Evolutionary conservation across 208 protist species (phyloP).

Genomic region (Crithidia bombi): DNA sequence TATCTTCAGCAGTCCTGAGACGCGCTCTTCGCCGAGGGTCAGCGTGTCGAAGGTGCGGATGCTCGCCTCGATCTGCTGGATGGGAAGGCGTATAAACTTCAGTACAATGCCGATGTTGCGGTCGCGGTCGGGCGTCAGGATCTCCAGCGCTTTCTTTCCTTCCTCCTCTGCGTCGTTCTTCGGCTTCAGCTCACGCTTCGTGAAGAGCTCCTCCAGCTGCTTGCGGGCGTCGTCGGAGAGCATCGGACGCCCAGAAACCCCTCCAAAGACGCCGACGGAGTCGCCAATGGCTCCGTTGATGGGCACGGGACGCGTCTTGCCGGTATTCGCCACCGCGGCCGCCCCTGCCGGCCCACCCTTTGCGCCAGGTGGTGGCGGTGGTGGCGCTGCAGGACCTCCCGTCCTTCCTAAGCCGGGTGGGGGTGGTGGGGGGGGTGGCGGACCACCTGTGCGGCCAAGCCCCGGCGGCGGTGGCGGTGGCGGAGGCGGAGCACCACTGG

Average conservation of each 20-base stretch:
- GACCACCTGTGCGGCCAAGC: neutral
- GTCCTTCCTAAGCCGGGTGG: neutral
- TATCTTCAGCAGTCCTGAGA: conserved; percentile 62
- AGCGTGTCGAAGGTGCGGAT: conserved; percentile 78
- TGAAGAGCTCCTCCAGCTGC: conserved; percentile 33
- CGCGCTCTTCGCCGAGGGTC: conserved; percentile 71
- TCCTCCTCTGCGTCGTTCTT: conserved; percentile 28
- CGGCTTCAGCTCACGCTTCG: conserved; percentile 28
- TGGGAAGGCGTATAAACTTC: conserved; percentile 72
- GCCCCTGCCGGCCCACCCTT: conserved; percentile 30
- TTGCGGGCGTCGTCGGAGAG: conserved; percentile 20
- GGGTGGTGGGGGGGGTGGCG: conserved; percentile 1
- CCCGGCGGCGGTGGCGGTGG: conserved; percentile 4
- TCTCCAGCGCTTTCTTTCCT: conserved; percentile 25
- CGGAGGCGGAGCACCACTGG: conserved; percentile 5
- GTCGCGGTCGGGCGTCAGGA: conserved; percentile 71
- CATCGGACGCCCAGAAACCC: conserved; percentile 6
- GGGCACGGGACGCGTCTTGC: conserved; percentile 59
- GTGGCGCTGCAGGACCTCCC: neutral
- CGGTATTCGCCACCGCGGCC: conserved; percentile 11
- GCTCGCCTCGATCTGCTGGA: conserved; percentile 73
- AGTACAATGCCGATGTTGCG: conserved; percentile 81
- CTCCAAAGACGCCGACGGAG: conserved; percentile 39
- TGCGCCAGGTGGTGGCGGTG: conserved; percentile 9
- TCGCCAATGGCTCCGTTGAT: conserved; percentile 49